Conservation (phyloP, 83 land plant genomes). For the Thuja plicata region DNA sequence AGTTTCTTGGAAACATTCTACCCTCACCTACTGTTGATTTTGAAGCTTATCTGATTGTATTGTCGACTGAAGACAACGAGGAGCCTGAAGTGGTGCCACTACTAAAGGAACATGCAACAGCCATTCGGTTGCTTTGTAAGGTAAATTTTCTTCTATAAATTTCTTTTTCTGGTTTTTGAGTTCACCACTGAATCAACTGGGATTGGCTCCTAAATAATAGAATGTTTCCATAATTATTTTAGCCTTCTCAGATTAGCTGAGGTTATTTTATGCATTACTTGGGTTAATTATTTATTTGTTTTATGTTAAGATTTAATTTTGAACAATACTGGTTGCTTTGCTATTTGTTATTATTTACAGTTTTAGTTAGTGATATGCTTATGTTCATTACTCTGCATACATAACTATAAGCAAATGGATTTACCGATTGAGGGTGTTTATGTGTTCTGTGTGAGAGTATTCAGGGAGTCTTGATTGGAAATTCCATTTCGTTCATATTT, state of each 20-base stretch:
- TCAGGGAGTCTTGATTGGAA: not conserved
- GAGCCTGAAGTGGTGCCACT: constrained; percentile 10
- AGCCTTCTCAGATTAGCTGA: not conserved
- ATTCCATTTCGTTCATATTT: not conserved
- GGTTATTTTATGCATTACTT: not conserved
- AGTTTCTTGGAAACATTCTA: constrained; percentile 2
- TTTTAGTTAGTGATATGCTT: not conserved
- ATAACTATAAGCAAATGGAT: not conserved
- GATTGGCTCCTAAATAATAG: not conserved
- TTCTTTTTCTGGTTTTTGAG: not conserved
- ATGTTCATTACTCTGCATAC: not conserved
- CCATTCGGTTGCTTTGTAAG: constrained; percentile 6
- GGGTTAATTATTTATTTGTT: not conserved
- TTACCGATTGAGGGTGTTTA: not conserved
- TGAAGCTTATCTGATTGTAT: not conserved
- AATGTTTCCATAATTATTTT: not conserved
- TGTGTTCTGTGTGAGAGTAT: not conserved
- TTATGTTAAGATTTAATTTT: not conserved
- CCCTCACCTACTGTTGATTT: not conserved
- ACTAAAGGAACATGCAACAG: not conserved
- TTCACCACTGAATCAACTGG: not conserved
- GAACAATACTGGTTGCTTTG: not conserved
- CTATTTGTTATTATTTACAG: not conserved
- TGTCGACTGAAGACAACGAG: not conserved
- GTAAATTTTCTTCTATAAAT: not conserved